Evolutionary conservation across 371 early-diverging fungal species (phyloP).

Genomic region (Gilbertella persicaria): DNA sequence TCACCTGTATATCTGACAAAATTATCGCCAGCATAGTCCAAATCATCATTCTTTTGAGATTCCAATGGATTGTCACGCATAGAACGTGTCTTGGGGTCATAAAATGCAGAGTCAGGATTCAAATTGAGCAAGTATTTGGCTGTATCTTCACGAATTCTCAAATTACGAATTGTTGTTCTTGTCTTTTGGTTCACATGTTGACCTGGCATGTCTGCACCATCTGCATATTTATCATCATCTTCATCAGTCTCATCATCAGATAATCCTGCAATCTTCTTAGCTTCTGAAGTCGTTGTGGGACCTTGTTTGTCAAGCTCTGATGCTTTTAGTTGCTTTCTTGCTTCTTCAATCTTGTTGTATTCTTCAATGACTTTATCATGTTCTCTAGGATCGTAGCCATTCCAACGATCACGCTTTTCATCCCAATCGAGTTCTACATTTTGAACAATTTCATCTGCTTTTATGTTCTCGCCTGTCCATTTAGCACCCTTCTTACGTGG

Average conservation of each 20-base stretch:
- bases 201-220: constrained; percentile 86
- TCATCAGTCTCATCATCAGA: constrained; percentile 74
- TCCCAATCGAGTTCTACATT: constrained; percentile 87
- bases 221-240: constrained; percentile 94
- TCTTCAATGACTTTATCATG: constrained; percentile 81
- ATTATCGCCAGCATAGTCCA: constrained; percentile 88
- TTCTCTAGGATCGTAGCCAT: constrained; percentile 91
- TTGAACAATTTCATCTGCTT: constrained; percentile 84
- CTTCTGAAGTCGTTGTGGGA: constrained; percentile 54
- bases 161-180: constrained; percentile 92
- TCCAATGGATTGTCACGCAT: constrained; percentile 95
- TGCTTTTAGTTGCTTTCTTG: constrained; percentile 80
- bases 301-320: constrained; percentile 73
- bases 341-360: constrained; percentile 91
- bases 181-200: constrained; percentile 91
- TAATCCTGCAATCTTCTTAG: constrained; percentile 54
- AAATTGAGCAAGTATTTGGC: constrained; percentile 96
- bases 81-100: constrained; percentile 98
- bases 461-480: constrained; percentile 84
- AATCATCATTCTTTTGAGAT: constrained; percentile 61
- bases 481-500: constrained; percentile 90
- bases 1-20: constrained; percentile 90
- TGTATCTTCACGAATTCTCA: constrained; percentile 98
- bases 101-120: constrained; percentile 93
- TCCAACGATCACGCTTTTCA: constrained; percentile 97